Conservation (phyloP, 2,329 filamentous ascomycete genomes). For the Leptosphaerulina australis region DNA sequence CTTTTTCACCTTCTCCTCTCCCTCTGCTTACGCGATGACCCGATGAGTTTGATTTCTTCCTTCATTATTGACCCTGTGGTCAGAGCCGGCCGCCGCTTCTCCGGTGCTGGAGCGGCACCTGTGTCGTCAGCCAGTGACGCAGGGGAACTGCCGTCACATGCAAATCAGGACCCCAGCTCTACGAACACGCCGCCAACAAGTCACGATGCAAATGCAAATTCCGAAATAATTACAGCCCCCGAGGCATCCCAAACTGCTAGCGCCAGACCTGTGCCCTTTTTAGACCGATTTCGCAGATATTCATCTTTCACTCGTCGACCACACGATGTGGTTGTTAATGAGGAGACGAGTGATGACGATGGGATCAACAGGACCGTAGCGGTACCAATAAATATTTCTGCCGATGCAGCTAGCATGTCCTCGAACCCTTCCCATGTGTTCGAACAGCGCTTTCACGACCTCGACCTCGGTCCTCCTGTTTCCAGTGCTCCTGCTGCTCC, state of each 20-base stretch:
- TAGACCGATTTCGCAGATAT: conserved; percentile 28
- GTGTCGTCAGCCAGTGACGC: conserved; percentile 25
- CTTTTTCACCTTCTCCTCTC: neutral
- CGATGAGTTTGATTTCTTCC: conserved; percentile 50
- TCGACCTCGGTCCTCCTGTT: conserved; percentile 31
- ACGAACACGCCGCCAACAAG: conserved; percentile 12
- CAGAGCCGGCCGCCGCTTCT: conserved; percentile 49
- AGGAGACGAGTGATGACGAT: conserved; percentile 27
- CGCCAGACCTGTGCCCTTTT: conserved; percentile 17
- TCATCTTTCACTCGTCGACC: conserved; percentile 32
- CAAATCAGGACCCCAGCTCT: conserved; percentile 26
- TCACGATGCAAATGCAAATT: conserved; percentile 12
- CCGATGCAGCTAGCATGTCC: conserved; percentile 34
- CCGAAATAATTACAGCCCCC: conserved; percentile 15
- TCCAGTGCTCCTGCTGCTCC: conserved; percentile 31
- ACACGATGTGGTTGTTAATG: conserved; percentile 33
- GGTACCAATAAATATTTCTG: conserved; percentile 35
- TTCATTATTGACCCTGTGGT: conserved; percentile 51
- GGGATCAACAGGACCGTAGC: conserved; percentile 19
- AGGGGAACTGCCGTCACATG: conserved; percentile 33
- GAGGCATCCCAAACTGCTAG: conserved; percentile 13
- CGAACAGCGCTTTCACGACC: conserved; percentile 35
- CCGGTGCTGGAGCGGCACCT: conserved; percentile 27
- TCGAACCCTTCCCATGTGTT: conserved; percentile 38
- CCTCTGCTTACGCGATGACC: conserved; percentile 24